A percentile compares a stretch with the other conserved stretches of the same genome.
These are phyloP conservation scores for Cladosporium sp. DNA, from an alignment of 2,329 filamentous ascomycete genomes.

Conservation along the genomic window DNA sequence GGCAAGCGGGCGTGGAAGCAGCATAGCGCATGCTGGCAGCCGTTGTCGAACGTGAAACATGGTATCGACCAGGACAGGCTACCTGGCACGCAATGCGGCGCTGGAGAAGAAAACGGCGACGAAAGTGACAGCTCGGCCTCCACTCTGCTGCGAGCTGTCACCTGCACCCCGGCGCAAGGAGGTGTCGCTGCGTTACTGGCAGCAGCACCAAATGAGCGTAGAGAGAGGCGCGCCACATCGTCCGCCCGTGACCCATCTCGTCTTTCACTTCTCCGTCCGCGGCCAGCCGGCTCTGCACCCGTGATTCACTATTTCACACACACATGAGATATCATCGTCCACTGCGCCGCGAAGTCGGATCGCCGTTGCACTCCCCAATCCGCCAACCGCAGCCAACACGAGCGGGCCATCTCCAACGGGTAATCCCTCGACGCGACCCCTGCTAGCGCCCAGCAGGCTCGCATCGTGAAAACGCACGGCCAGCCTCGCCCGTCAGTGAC, in stretches of 20 bases:
- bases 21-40: background rate
- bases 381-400: too few species aligned
- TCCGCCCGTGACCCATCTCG: too few species aligned
- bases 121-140: background rate
- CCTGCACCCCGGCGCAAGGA: background rate
- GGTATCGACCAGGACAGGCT: background rate
- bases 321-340: background rate
- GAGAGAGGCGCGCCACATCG: too few species aligned
- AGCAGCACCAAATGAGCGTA: background rate
- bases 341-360: background rate
- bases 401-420: too few species aligned
- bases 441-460: background rate
- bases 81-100: background rate
- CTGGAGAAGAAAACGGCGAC: background rate
- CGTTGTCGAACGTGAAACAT: background rate
- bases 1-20: too few species aligned
- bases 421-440: background rate
- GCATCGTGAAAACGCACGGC: background rate
- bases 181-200: background rate
- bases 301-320: too few species aligned
- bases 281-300: background rate
- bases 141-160: background rate
- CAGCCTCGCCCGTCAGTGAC: background rate
- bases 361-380: background rate
- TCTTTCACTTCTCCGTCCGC: background rate